Evolutionary conservation across 176 grass and related monocot species (phyloP).

Genomic region (Raddia guianensis): DNA sequence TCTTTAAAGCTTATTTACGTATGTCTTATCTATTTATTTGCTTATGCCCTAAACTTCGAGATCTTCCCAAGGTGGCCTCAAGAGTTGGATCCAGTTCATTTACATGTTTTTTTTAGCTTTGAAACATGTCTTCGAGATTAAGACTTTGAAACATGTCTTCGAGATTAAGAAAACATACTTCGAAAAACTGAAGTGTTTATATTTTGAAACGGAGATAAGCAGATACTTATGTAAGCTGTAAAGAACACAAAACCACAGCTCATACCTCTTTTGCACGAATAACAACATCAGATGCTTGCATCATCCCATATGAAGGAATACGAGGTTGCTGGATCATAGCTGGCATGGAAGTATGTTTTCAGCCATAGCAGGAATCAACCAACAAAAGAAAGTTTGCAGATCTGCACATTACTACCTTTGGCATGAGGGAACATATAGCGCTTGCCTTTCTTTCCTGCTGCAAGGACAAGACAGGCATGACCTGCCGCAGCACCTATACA

Average conservation of each 20-base stretch:
- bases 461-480: conserved; percentile 89
- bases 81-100: too few species aligned
- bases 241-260: not conserved
- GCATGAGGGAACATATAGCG: conserved; percentile 96
- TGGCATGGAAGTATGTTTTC: conserved; percentile 50
- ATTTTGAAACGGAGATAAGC: too few species aligned
- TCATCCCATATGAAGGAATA: conserved; percentile 79
- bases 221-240: too few species aligned
- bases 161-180: too few species aligned
- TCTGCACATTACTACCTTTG: conserved; percentile 52
- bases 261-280: conserved; percentile 87
- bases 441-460: conserved; percentile 96
- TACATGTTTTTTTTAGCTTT: too few species aligned
- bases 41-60: too few species aligned
- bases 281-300: conserved; percentile 88
- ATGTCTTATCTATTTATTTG: too few species aligned
- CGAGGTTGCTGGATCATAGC: conserved; percentile 91
- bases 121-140: too few species aligned
- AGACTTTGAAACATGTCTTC: too few species aligned
- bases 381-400: conserved; percentile 10
- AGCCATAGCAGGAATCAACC: conserved; percentile 35
- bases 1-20: too few species aligned
- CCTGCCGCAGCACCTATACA: conserved; percentile 77
- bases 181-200: too few species aligned
- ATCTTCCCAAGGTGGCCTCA: too few species aligned